Base-by-base conservation (phyloP, 2,329 filamentous ascomycete species). In the Alternaria triticina region DNA sequence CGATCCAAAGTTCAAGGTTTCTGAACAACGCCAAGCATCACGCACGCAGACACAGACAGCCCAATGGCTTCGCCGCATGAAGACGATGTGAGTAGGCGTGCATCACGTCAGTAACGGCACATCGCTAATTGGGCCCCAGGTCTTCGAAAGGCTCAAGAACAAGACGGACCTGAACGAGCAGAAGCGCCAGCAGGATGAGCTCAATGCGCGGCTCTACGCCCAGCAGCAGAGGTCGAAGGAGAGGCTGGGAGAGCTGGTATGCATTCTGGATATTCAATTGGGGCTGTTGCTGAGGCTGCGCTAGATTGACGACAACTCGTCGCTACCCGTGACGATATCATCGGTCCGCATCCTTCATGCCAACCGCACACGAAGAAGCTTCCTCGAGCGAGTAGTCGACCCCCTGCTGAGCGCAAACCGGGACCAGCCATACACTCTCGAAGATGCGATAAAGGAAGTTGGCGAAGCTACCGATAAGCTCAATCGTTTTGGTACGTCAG, bases 251-350 rank as follows among this genome's bases (percentile, higher is more conserved):
- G 88, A 92, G 77, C 80, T 93, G 82, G 90, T 92, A 82, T 63
- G 83, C 11, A 45, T 52, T n/a, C 17, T 46, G 13, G 27, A 56
- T 56, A n/a, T 51, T 23, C 27, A 63, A 52, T 61, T 57, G 47
- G 22, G 57, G 40, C 25, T 15, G 28, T 28, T 45, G 17, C 65
- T 72, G 33, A 72, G 27, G 44, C 22, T 13, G 28, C 46, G 22
- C 62, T 64, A 94, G 91, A 87, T 96, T 74, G 87, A 89, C 70
- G 88, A 91, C 81, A 97, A 98, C 79, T 90, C 91, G 69, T 92
- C 92, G 46, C 88, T 96, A 61, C 95, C 96, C 44, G 92, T 96
- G 73, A 93, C 93, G 13, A 90, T 99, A 77, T 92, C 92, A 72
- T 92, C 93, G 47, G 88, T 99, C 76, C 89, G 91, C 72, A 86